phyloP scores from a whole-genome alignment of 371 early-diverging fungal genomes.

The Enterocytospora artemiae region DNA sequence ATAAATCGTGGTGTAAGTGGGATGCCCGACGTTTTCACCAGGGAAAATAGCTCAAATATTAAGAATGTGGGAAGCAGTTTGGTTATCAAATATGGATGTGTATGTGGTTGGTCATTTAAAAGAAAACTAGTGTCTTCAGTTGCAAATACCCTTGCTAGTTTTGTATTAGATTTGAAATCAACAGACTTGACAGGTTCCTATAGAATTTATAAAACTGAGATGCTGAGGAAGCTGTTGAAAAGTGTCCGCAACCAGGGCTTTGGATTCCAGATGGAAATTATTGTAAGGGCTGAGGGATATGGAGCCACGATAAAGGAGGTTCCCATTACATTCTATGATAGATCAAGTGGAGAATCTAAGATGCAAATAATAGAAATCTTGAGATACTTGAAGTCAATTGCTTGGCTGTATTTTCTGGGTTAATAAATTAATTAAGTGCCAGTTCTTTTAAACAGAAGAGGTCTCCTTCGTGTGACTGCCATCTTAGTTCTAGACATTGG shows the following conservation, averaged over 20 bases:
- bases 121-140: conserved; percentile 87
- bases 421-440: too few relatives aligned
- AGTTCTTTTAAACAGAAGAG: too few relatives aligned
- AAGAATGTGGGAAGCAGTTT: too few relatives aligned
- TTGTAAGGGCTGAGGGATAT: conserved; percentile 82
- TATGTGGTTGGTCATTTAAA: conserved; percentile 91
- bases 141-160: conserved; percentile 84
- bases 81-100: conserved; percentile 66
- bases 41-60: too few relatives aligned
- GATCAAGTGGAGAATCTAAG: conserved; percentile 50
- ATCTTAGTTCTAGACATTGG: too few relatives aligned
- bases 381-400: not conserved
- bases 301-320: conserved; percentile 71
- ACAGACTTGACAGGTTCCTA: conserved; percentile 90
- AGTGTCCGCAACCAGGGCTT: conserved; percentile 82
- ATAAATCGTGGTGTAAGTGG: too few relatives aligned
- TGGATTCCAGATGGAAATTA: conserved; percentile 98
- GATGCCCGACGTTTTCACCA: too few relatives aligned
- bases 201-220: conserved; percentile 82
- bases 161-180: conserved; percentile 70
- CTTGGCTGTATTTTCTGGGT: conserved; percentile 1
- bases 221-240: conserved; percentile 69
- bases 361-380: conserved; percentile 19
- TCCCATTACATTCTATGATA: conserved; percentile 56
- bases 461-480: too few relatives aligned